These are phyloP conservation scores for Ilex asprella DNA, from an alignment of 257 asterid genomes.

Conservation along the genomic window DNA sequence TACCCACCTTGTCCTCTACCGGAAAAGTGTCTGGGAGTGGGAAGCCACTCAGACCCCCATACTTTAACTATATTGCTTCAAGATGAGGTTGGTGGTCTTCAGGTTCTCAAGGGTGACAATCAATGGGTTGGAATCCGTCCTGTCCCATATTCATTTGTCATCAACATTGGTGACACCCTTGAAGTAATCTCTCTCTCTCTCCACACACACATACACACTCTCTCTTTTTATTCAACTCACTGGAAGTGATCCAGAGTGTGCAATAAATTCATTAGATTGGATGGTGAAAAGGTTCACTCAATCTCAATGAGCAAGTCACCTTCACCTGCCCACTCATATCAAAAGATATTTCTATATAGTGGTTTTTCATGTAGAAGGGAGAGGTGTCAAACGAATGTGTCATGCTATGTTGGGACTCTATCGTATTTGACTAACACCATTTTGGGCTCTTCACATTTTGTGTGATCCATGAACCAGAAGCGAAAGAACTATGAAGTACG, in stretches of 20 bases:
- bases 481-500: no score
- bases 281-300: no score
- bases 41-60: conserved; percentile 26
- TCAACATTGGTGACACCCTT: conserved; percentile 29
- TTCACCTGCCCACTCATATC: no score
- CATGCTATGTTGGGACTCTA: no score
- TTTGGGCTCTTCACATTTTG: no score
- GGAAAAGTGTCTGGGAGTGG: conserved; percentile 14
- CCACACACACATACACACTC: neutral
- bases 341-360: no score
- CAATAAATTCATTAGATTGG: neutral
- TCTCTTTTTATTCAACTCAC: neutral
- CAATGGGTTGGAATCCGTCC: conserved; percentile 20
- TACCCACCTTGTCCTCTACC: conserved; percentile 23
- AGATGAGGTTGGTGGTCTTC: conserved; percentile 24
- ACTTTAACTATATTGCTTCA: conserved; percentile 18
- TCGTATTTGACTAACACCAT: no score
- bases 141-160: conserved; percentile 15
- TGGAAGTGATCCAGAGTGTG: neutral
- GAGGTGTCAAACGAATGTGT: no score
- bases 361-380: no score
- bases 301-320: no score
- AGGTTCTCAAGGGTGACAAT: conserved; percentile 11
- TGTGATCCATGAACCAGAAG: no score
- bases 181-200: conserved; percentile 13